phyloP scores from a whole-genome alignment of 169 alveolate genomes.

The Toxoplasma gondii region DNA sequence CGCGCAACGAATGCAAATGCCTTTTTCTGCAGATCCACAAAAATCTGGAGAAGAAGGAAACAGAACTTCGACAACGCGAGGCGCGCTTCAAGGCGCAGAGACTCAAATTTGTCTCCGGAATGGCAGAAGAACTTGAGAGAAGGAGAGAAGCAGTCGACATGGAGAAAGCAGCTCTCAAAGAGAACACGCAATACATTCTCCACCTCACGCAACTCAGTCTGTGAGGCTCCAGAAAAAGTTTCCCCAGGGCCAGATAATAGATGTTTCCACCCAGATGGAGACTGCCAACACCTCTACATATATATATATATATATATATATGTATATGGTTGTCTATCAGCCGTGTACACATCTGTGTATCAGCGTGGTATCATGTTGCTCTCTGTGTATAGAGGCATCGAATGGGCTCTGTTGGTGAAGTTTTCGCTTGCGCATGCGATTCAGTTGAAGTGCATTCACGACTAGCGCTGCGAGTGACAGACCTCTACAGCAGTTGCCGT shows the following conservation, averaged over 20 bases:
- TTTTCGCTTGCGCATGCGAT: too few species aligned
- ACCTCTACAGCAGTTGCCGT: too few species aligned
- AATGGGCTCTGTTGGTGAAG: too few species aligned
- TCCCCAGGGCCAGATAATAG: too few species aligned
- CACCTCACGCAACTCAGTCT: conserved; percentile 5
- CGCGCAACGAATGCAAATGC: too few species aligned
- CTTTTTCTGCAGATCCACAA: conserved; percentile 18
- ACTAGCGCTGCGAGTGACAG: too few species aligned
- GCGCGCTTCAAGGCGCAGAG: not conserved
- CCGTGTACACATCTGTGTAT: too few species aligned
- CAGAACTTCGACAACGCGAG: conserved; percentile 24
- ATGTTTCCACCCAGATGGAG: not conserved
- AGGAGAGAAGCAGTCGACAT: conserved; percentile 19
- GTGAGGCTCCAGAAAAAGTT: not conserved
- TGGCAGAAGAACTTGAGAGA: not conserved
- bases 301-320: too few species aligned
- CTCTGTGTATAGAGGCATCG: too few species aligned
- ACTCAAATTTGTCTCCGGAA: not conserved
- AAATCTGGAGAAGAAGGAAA: conserved; percentile 33
- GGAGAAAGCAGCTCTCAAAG: conserved; percentile 50
- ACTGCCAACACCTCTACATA: not conserved
- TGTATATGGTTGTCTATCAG: too few species aligned
- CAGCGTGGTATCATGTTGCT: too few species aligned
- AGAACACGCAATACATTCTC: conserved; percentile 31
- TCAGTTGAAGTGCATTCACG: too few species aligned